Evolutionary conservation across 164 flowering plant genomes (phyloP), one percentile per base, ranked within the genome.

Genomic region (Sedum album): DNA sequence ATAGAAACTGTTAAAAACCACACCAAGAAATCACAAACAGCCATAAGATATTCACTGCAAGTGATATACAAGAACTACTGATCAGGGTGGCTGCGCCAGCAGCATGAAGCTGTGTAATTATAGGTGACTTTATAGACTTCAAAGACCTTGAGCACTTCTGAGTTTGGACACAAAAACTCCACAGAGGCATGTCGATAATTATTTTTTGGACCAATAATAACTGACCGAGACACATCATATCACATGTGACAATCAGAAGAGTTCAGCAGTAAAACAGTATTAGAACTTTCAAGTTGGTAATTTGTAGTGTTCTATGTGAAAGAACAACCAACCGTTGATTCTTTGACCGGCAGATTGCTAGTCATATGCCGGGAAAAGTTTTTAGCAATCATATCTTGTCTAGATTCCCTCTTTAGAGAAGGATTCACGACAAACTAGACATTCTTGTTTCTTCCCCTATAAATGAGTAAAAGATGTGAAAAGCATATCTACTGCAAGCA

Each of bases 361-460:
- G 64, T 60, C 64, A 21, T 60, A 6, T 60, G 64, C 33, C 33
- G 21, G 30, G 64, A 60, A 14, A 57, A 57, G 33, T 14, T 60
- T 60, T 31, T 31, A 31, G 28, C 6, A 21, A 6, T 23, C 6
- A 17, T 20, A 60, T 25, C 64, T 60, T 60, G 28, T 60, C 64
- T 26, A 25, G 64, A 60, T 23, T 6, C 33, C 33, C 64, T 60
- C 17, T 26, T 60, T 13, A 6, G 33, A 60, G 64, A 60, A 14
- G 64, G 64, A 23, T 60, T 31, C 64, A 23, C 17, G 30, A 60
- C 31, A 23, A 60, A 25, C 64, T 17, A 60, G 30, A 8, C 15
- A 60, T 14, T 60, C 64, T 60, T 60, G 31, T 31, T 23, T 60
- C 64, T 31, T 21, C 64, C 64, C 64, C 64, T 60, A 17, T 5